Base-by-base conservation (phyloP, 2,329 filamentous ascomycete species). In the Teratosphaeria nubilosa region DNA sequence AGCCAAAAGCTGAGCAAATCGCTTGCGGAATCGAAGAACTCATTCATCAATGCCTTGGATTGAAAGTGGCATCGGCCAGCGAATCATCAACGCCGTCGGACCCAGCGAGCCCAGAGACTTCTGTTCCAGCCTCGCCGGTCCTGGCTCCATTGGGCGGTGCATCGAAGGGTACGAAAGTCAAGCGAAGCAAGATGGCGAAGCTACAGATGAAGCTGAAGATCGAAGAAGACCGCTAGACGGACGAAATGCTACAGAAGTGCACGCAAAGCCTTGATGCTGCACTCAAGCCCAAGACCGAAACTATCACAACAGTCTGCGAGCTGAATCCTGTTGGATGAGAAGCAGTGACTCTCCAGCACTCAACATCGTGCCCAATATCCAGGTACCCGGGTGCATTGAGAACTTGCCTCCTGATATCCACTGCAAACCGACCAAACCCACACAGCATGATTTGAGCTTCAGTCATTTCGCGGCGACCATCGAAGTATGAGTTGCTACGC, bases 21-120 rank as follows among this genome's bases (percentile, higher is more conserved):
- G 72, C 70, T 9, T 69, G 72, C 22, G 73, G 75, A 20, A 74
- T 80, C 55, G 75, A 77, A 52, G 73, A 74, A 5, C 72, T 80
- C 16, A 78, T 79, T 24, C 64, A 69, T 41, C 75, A 78, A 58
- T 77, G 75, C 62, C 69, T 79, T 24, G 76, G 77, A 56, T 67
- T 73, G 7, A 72, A 77, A 37, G 7, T 30, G 51, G 72, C 64
- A 0, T 59, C 65, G 3, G 54, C 68, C 11, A 69, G 65, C 27
- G 63, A 65, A 24, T 59, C 64, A 9, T 62, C 65, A 3, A 62
- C 69, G 10, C 64, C 68, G 1, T 60, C 56, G 14, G 62, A 67
- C 31, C 50, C 63, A 6, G 57, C 65, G 2, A 63, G 61, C 14
- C 65, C 70, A 4, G 62, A 53, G 37, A 37, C 62, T 56, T 58